Evolutionary conservation across 495 filamentous ascomycete species (phyloP).

Genomic region (Neurospora sp.): DNA sequence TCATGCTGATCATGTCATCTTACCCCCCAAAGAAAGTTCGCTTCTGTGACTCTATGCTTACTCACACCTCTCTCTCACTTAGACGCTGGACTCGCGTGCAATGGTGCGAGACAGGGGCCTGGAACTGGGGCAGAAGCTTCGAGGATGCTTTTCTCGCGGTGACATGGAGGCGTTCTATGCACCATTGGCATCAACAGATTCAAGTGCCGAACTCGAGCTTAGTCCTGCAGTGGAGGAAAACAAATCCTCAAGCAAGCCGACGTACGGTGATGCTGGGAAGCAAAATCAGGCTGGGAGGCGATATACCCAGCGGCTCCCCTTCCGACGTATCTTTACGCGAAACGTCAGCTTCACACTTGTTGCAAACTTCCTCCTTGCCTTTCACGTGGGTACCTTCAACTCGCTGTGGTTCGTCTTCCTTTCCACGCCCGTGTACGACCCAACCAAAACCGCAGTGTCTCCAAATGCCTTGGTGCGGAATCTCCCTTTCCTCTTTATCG

Average conservation of each 20-base stretch:
- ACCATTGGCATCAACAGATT: constrained; percentile 9
- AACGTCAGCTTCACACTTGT: constrained; percentile 59
- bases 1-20: background rate
- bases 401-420: constrained; percentile 80
- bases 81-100: constrained; percentile 42
- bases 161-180: constrained; percentile 3
- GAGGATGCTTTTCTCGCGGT: constrained; percentile 7
- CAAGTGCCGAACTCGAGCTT: background rate
- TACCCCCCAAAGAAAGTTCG: background rate
- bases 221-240: background rate
- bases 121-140: constrained; percentile 22
- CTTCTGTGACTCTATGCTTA: background rate
- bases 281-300: constrained; percentile 11
- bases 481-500: constrained; percentile 67
- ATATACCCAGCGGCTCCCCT: constrained; percentile 44
- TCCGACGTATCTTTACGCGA: constrained; percentile 67
- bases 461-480: constrained; percentile 24
- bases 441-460: constrained; percentile 17
- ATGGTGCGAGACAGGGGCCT: constrained; percentile 42
- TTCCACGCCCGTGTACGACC: constrained; percentile 63
- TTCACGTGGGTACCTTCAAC: constrained; percentile 76
- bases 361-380: constrained; percentile 59
- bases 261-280: background rate
- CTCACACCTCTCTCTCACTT: constrained; percentile 7
- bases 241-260: background rate